Conservation (phyloP, 495 filamentous ascomycete genomes). For the Aspergillus heteromorphus region DNA sequence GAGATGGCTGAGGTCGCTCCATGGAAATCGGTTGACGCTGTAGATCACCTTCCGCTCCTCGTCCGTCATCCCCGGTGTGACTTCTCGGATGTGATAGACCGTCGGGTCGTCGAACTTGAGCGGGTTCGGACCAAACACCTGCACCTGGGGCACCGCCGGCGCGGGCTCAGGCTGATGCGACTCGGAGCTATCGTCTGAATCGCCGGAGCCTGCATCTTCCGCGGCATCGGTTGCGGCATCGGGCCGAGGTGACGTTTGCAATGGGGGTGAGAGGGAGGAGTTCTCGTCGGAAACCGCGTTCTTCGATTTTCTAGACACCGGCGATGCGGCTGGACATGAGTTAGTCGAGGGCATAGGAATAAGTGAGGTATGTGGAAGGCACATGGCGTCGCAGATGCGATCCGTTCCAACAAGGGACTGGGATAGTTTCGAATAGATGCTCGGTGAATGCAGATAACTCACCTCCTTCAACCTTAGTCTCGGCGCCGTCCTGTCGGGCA, state of each 20-base stretch:
- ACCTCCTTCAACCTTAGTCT: slow-evolving; percentile 55
- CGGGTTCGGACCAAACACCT: slow-evolving; percentile 88
- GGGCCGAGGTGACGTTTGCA: slow-evolving; percentile 45
- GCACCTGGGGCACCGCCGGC: slow-evolving; percentile 64
- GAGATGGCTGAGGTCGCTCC: slow-evolving; percentile 70
- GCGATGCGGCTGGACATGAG: slow-evolving; percentile 30
- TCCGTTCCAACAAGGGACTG: background rate
- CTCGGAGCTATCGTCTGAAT: slow-evolving; percentile 57
- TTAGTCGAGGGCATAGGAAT: background rate
- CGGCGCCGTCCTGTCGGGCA: slow-evolving; percentile 61
- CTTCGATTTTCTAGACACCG: slow-evolving; percentile 45
- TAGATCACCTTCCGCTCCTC: slow-evolving; percentile 81
- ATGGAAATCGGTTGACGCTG: slow-evolving; percentile 77
- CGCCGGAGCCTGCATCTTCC: slow-evolving; percentile 40
- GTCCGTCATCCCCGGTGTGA: slow-evolving; percentile 66
- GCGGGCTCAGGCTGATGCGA: slow-evolving; percentile 74
- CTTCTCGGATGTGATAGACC: slow-evolving; percentile 82
- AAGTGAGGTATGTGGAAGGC: background rate
- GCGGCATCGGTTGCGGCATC: slow-evolving; percentile 43
- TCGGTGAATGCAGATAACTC: slow-evolving; percentile 25
- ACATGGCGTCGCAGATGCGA: background rate
- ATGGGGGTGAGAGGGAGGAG: slow-evolving; percentile 52
- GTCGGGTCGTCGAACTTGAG: slow-evolving; percentile 90
- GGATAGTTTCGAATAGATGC: no score
- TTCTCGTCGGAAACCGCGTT: slow-evolving; percentile 54